Percentiles rank a stretch among this genome's conserved stretches.
Conservation (phyloP, 176 grass and related monocot genomes). For the Avena sativa region DNA sequence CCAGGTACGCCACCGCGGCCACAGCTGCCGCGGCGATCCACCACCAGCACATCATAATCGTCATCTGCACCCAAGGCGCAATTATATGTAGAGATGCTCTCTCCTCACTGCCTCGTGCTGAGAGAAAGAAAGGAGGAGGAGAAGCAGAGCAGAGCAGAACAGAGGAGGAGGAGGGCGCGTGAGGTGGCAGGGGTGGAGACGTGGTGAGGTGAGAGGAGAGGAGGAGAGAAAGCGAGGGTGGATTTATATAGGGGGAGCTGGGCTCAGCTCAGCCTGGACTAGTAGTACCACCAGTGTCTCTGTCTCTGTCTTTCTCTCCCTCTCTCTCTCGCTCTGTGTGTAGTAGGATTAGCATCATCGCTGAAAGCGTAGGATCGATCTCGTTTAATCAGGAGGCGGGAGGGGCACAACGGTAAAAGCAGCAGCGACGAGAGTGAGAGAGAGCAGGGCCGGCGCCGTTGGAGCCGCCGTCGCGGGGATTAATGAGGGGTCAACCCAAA, state of each 20-base stretch:
- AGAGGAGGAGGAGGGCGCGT: background rate
- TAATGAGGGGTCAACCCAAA: constrained; percentile 75
- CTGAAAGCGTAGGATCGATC: background rate
- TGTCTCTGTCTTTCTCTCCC: background rate
- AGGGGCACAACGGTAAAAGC: constrained; percentile 32
- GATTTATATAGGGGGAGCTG: constrained; percentile 52
- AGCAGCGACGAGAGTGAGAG: background rate
- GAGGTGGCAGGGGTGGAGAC: constrained; percentile 44
- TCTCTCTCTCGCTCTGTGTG: background rate
- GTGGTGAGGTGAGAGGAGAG: constrained; percentile 46
- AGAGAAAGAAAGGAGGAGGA: background rate
- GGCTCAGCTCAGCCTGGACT: background rate
- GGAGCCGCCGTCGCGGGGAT: constrained; percentile 71
- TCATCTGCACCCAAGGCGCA: background rate
- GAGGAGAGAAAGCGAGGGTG: constrained; percentile 32
- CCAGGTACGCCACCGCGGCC: constrained; percentile 49
- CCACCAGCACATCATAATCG: constrained; percentile 49
- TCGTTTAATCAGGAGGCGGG: background rate
- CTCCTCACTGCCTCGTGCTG: background rate
- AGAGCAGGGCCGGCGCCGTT: constrained; percentile 65
- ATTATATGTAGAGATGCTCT: background rate
- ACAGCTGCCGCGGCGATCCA: constrained; percentile 34
- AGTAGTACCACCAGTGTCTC: background rate
- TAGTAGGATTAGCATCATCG: background rate
- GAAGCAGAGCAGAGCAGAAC: background rate